These are phyloP conservation scores for Candida endomychidarum DNA, from an alignment of 805 yeast species.

Conservation along the genomic window DNA sequence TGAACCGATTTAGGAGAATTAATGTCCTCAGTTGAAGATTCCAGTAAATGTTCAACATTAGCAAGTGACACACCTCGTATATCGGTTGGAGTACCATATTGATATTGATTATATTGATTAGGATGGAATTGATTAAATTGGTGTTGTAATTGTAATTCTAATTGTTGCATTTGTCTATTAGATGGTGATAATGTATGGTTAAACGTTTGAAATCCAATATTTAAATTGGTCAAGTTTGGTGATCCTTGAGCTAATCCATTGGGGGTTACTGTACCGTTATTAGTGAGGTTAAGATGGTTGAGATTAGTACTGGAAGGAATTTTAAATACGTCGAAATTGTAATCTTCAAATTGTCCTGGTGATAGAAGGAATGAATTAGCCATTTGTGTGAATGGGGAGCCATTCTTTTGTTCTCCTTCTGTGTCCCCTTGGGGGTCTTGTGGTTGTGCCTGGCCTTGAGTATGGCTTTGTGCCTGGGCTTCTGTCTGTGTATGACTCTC, in stretches of 20 bases:
- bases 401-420: not conserved
- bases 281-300: not conserved
- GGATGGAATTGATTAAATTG: conserved; percentile 18
- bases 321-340: conserved; percentile 8
- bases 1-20: not conserved
- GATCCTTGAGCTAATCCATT: conserved; percentile 5
- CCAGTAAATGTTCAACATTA: not conserved
- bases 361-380: conserved; percentile 20
- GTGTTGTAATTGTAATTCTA: conserved; percentile 18
- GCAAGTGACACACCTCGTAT: not conserved
- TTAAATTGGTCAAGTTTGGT: conserved; percentile 1
- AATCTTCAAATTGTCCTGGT: conserved; percentile 11
- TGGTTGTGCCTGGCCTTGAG: not conserved
- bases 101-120: conserved; percentile 16
- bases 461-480: no score
- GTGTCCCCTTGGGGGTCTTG: not conserved
- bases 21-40: not conserved
- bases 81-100: conserved; percentile 12
- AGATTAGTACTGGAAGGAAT: conserved; percentile 6
- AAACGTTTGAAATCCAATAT: conserved; percentile 15
- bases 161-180: conserved; percentile 15
- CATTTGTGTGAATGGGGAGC: conserved; percentile 22
- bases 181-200: conserved; percentile 18
- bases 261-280: conserved; percentile 3
- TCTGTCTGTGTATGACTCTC: no score